Evolutionary conservation across 352 stramenopile genomes (phyloP), one percentile per base, ranked within the genome.

Genomic region (Phytophthora megakarya): DNA sequence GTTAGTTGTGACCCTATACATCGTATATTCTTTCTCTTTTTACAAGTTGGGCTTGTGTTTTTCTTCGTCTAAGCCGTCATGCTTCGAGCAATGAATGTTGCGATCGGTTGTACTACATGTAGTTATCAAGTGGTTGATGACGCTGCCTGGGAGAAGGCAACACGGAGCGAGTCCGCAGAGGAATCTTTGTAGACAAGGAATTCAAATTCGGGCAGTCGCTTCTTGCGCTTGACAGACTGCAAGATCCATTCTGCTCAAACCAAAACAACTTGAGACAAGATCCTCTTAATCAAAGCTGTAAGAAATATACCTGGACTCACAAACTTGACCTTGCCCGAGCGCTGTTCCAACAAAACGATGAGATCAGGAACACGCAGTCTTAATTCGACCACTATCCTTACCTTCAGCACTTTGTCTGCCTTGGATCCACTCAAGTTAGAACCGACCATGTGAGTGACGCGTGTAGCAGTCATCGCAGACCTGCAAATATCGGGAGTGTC

Each of bases 371-470:
- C 23, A 47, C 13, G 5, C 16, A 32, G 12, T 13, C 21, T 33
- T 22, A 15, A 18, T 35, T 42, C 5, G 19, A 39, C 19, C 23
- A 50, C 28, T 8, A 28, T 40, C 25, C 64, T 21, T 53, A 93
- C 86, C 77, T 90, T 86, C 22, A 92, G 59, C 22, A 79, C 51
- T 71, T 88, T 86, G 50, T 95, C 76, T 11, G 80, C 76, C 48
- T 95, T 95, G 15, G 81, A 81, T 6, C 79, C 78, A 52, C 77
- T 93, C 37, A 95, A 72, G 39, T 92, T 95, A 19, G 52, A 78
- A 9, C 81, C 82, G n/a, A 95, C 72, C 37, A 95, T 93, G 69
- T 95, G 84, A 26, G 86, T 95, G 28, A 90, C 65, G n/a, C 81
- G 72, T 6, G 80, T 83, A 23, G 75, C 46, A 16, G 74, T 67